These are phyloP conservation scores for Cerrena zonata DNA, from an alignment of 1,284 basidiomycete species.

Conservation along the genomic window DNA sequence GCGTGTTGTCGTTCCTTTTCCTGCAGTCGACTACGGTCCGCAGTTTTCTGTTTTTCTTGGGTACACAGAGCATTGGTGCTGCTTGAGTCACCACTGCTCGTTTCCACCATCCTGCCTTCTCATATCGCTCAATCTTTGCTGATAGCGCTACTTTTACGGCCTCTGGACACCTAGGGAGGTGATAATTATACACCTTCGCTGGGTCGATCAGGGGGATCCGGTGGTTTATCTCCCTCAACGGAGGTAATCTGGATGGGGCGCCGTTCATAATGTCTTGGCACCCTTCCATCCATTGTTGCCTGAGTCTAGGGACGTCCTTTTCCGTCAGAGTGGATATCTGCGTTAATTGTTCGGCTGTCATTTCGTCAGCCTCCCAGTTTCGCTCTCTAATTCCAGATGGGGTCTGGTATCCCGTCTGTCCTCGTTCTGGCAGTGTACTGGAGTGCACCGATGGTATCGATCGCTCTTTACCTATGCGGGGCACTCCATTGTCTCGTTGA, in stretches of 20 bases:
- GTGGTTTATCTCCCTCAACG: slow-evolving; percentile 22
- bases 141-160: slow-evolving; percentile 12
- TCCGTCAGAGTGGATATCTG: neutral
- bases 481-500: too few relatives aligned
- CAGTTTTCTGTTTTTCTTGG: slow-evolving; percentile 19
- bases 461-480: neutral
- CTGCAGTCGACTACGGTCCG: slow-evolving; percentile 21
- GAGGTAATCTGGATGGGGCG: slow-evolving; percentile 11
- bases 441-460: neutral
- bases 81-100: too few relatives aligned
- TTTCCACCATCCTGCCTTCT: too few relatives aligned
- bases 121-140: slow-evolving; percentile 22
- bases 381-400: neutral
- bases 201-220: slow-evolving; percentile 23
- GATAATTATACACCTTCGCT: slow-evolving; percentile 18
- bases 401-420: neutral
- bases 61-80: too few relatives aligned
- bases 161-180: slow-evolving; percentile 20
- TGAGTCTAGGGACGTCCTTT: too few relatives aligned
- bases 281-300: neutral
- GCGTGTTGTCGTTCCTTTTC: slow-evolving; percentile 25
- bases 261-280: slow-evolving; percentile 3
- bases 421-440: neutral
- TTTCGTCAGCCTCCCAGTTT: neutral
- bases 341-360: neutral